Base-by-base conservation (phyloP, 768 basidiomycete species). In the Boletellus ananas region DNA sequence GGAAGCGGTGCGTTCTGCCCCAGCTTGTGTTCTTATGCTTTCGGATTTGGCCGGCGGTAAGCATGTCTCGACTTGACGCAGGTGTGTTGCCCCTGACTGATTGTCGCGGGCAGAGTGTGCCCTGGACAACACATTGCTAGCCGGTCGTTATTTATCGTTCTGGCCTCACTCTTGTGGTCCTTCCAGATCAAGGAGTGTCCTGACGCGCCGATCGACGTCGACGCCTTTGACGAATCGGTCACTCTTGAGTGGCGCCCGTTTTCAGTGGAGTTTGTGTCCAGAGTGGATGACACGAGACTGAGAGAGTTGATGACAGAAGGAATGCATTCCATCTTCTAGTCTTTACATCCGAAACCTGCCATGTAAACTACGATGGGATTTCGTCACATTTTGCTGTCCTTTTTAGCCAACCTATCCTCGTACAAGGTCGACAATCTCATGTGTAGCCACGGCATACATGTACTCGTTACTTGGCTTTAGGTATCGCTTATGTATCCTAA, bases 181-280 rank as follows among this genome's bases (percentile, higher is more conserved):
- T 85, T 85, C 68, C 71, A 60, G 1, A 70, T 85, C 29, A 65
- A 64, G 11, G 56, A 74, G 18, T 76, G 80, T 52, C 72, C 75
- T 0, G 53, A 63, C 3, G 61, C 68, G 5, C 80, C 81, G 0
- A 83, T 86, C 49, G 78, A 87, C 61, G 73, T 74, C 3, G 63
- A 77, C 34, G 80, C 74, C 0, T 83, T 84, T 61, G 80, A 77
- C 4, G 78, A 83, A 56, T 75, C 74, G 5, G 77, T 80, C 11
- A 83, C 83, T 59, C 68, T 76, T 0, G 80, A 82, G 50, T 81
- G 84, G 2, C 52, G 72, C 40, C 79, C 79, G 8, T 85, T 84
- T 63, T 71, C 72, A 27, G 78, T 77, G 3, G 55, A 64, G 5
- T 84, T 84, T 56, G 73, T 74, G 49, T 79, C 81, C 0, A 58